These are phyloP conservation scores for Mycena metata DNA, from an alignment of 768 basidiomycete species.

Conservation along the genomic window DNA sequence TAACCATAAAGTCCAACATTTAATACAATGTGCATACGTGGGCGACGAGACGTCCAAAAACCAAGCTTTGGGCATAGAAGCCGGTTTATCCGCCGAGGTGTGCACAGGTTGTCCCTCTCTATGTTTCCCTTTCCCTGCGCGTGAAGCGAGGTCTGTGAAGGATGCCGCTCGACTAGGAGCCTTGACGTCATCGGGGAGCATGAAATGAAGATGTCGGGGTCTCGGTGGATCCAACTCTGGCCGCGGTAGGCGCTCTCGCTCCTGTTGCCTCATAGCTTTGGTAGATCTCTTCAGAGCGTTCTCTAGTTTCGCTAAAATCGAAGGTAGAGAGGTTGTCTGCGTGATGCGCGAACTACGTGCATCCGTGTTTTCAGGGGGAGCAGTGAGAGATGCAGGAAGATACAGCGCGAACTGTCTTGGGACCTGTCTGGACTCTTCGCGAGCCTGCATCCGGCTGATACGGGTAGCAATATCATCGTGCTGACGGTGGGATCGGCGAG, in stretches of 20 bases:
- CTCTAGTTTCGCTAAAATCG: constrained; percentile 66
- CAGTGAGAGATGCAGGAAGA: constrained; percentile 58
- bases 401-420: constrained; percentile 78
- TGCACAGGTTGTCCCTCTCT: constrained; percentile 42
- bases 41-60: constrained; percentile 93
- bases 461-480: constrained; percentile 71
- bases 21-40: constrained; percentile 45
- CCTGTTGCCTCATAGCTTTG: constrained; percentile 48
- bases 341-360: constrained; percentile 47
- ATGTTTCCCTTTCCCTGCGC: constrained; percentile 63
- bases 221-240: constrained; percentile 23
- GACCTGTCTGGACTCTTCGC: constrained; percentile 69
- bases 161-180: constrained; percentile 47
- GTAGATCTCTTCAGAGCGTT: constrained; percentile 57
- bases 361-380: constrained; percentile 18
- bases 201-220: constrained; percentile 47
- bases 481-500: constrained; percentile 64
- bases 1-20: not conserved
- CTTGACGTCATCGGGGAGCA: constrained; percentile 48
- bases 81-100: constrained; percentile 3
- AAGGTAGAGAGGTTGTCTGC: constrained; percentile 61
- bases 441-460: constrained; percentile 70
- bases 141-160: constrained; percentile 44
- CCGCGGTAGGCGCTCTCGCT: constrained; percentile 38
- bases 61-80: constrained; percentile 72